Conservation (phyloP, 148 eudicot species). For the Heliamphora exappendiculata region DNA sequence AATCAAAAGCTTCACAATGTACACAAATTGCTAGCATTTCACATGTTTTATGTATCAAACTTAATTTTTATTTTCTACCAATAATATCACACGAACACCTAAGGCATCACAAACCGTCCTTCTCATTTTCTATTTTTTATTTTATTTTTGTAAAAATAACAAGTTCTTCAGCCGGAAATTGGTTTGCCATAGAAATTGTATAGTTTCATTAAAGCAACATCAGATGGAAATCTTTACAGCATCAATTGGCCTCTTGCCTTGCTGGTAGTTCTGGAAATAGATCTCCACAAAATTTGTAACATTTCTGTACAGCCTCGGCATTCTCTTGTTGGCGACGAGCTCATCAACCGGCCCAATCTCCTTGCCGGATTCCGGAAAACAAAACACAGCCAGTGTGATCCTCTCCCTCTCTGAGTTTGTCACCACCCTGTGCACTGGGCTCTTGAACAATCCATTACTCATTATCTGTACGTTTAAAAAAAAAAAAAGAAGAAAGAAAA, state of each 20-base stretch:
- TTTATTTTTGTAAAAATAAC: too few relatives aligned
- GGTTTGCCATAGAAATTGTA: too few relatives aligned
- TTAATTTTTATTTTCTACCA: too few relatives aligned
- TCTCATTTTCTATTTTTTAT: too few relatives aligned
- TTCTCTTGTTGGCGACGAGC: constrained; percentile 23
- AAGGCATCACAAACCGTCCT: too few relatives aligned
- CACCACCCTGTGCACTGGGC: constrained; percentile 46
- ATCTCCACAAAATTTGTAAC: constrained; percentile 22
- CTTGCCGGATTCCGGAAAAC: constrained; percentile 21
- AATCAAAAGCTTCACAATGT: too few relatives aligned
- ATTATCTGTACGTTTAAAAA: constrained; percentile 58
- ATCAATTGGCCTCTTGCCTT: constrained; percentile 38
- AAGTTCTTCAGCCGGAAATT: too few relatives aligned
- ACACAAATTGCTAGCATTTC: too few relatives aligned
- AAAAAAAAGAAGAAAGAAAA: too few relatives aligned
- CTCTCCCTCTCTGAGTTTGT: constrained; percentile 33
- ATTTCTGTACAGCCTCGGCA: constrained; percentile 25
- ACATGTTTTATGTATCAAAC: too few relatives aligned
- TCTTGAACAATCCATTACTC: constrained; percentile 52
- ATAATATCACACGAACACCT: too few relatives aligned
- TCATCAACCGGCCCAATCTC: constrained; percentile 37
- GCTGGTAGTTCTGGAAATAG: constrained; percentile 33
- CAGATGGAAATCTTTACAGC: constrained; percentile 26
- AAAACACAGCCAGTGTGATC: constrained; percentile 37
- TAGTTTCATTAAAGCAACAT: too few relatives aligned